Conservation (phyloP, 305 asterid genomes). For the Solanum chacoense region DNA sequence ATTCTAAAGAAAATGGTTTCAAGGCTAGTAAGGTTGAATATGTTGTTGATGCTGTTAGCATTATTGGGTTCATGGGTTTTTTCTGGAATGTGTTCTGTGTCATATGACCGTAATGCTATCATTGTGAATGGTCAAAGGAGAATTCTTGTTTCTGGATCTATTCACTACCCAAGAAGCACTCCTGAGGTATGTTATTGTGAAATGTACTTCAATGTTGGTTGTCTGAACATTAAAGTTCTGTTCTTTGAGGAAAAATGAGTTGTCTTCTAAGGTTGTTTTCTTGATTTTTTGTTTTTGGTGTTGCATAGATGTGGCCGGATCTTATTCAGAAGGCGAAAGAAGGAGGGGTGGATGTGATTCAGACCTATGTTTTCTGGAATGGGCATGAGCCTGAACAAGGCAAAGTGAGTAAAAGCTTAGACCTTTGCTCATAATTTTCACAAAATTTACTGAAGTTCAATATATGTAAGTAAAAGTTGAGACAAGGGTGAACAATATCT, state of each 20-base stretch:
- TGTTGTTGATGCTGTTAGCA: neutral
- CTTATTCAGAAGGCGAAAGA: conserved; percentile 18
- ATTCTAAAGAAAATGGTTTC: neutral
- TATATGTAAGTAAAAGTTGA: neutral
- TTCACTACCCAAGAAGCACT: conserved; percentile 24
- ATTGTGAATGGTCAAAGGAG: conserved; percentile 19
- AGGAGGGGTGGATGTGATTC: conserved; percentile 22
- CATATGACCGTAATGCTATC: conserved; percentile 13
- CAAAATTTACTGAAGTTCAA: neutral
- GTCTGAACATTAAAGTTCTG: neutral
- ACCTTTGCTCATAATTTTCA: neutral
- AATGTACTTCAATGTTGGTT: neutral
- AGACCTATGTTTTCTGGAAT: conserved; percentile 29
- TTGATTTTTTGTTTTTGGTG: neutral
- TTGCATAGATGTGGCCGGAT: conserved; percentile 22
- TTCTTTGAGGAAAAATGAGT: neutral
- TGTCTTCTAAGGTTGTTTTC: neutral
- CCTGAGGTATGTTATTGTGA: conserved; percentile 12
- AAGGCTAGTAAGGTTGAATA: neutral
- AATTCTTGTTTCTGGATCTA: conserved; percentile 22
- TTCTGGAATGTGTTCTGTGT: conserved; percentile 5
- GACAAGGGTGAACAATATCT: neutral
- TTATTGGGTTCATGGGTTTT: conserved; percentile 7
- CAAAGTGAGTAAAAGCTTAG: conserved; percentile 1
- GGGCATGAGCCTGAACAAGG: conserved; percentile 25